Base-by-base conservation (phyloP, 2,329 filamentous ascomycete genomes). In the Chalaropsis thielavioides region DNA sequence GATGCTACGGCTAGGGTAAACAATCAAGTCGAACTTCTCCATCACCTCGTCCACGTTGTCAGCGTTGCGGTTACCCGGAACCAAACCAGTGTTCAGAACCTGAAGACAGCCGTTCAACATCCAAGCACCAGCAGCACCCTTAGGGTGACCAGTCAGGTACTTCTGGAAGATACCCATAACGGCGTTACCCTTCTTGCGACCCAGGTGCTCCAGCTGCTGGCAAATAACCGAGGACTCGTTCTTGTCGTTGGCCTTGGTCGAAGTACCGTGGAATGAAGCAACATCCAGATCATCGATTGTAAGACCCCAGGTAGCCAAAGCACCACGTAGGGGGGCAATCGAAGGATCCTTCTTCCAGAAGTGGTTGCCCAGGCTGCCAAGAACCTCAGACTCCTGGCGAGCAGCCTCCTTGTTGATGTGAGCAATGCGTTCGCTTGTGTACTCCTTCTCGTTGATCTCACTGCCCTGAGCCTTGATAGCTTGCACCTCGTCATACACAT, bases 41-140 rank as follows among this genome's bases (percentile, higher is more conserved):
- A 99, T 95, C 70, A 92, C 82, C 74, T 92, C 85, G 74, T 99
- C 94, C 64, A 99, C 86, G 70, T 99, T 99, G 79, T 99, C 94
- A 62, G 94, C 94, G 71, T 99, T 99, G 72, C 92, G 88, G 80
- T 99, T 99, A 67, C 94, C 94, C 15, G 94, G 94, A 27, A 99
- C 92, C 61, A 99, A 81, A 73, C 94, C 94, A 62, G 83, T 87
- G 80, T 97, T 95, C 71, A 99, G 84, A 58, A 96, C 90, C 76
- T 99, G 94, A 74, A 99, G 80, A 75, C 90, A 94, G 69, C 94
- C 94, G 80, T 99, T 99, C 83, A 99, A 86, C 94, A 99, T 99
- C 92, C 94, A 99, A 61, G 92, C 94, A 80, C 94, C 94, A 67
- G 94, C 94, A 72, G 94, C 92, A 86, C 94, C 94, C 85, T 99